Conservation (phyloP, 805 yeast species). For the Scheffersomyces coipomensis region DNA sequence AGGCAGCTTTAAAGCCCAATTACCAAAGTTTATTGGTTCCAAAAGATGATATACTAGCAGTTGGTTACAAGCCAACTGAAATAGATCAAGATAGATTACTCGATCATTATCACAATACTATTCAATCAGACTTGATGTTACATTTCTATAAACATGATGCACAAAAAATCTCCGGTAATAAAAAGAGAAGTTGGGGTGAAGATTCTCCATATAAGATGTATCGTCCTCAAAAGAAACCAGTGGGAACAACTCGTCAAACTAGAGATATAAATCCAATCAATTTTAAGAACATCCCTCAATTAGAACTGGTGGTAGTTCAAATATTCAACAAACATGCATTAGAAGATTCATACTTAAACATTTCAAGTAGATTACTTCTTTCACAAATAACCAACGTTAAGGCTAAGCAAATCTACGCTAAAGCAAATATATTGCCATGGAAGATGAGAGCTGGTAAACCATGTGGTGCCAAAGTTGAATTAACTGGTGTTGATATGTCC, state of each 20-base stretch:
- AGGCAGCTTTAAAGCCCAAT: constrained; percentile 70
- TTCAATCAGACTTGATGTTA: constrained; percentile 75
- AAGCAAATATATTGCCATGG: constrained; percentile 82
- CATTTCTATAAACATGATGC: constrained; percentile 73
- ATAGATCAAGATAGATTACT: constrained; percentile 77
- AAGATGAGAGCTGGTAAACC: constrained; percentile 81
- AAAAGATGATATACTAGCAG: constrained; percentile 75
- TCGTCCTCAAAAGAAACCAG: constrained; percentile 74
- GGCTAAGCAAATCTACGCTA: constrained; percentile 71
- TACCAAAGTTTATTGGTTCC: constrained; percentile 66
- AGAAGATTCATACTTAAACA: constrained; percentile 67
- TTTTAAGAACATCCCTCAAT: constrained; percentile 68
- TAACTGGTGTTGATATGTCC: constrained; percentile 77
- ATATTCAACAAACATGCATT: constrained; percentile 74
- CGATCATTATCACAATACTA: constrained; percentile 72
- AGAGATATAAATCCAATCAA: constrained; percentile 70
- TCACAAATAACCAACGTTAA: constrained; percentile 94
- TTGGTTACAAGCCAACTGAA: constrained; percentile 70
- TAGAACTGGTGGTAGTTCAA: constrained; percentile 68
- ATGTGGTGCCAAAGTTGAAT: constrained; percentile 83
- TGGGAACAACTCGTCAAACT: constrained; percentile 70
- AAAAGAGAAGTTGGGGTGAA: constrained; percentile 82
- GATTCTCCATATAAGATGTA: constrained; percentile 85
- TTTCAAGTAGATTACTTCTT: constrained; percentile 73
- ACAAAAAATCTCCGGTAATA: constrained; percentile 55